Evolutionary conservation across 2,329 filamentous ascomycete genomes (phyloP).

Genomic region (Aspergillus phoenicis): DNA sequence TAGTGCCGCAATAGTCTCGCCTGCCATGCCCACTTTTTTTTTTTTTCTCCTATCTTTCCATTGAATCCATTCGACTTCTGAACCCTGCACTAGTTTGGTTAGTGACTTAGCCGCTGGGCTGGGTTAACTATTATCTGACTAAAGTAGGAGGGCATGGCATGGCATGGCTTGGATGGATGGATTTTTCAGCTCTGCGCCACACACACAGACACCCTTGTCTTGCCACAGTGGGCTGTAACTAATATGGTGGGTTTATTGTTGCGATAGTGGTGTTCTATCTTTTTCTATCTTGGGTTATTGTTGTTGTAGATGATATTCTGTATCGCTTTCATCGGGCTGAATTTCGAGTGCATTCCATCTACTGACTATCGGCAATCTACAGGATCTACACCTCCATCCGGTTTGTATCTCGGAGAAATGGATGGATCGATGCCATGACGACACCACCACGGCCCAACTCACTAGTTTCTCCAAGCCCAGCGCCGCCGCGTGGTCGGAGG

Average conservation of each 20-base stretch:
- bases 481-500: not conserved
- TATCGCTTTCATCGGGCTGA: no score
- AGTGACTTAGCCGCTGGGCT: no score
- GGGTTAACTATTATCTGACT: no score
- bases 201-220: not conserved
- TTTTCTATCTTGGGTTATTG: not conserved
- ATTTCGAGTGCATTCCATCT: no score
- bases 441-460: not conserved
- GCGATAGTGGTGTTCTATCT: not conserved
- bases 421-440: not conserved
- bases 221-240: not conserved
- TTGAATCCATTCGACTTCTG: not conserved
- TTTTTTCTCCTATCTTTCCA: not conserved
- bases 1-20: constrained; percentile 6
- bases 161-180: no score
- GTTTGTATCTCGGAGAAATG: not conserved
- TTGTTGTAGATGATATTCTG: no score
- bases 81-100: not conserved
- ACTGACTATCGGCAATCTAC: no score
- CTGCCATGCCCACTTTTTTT: not conserved
- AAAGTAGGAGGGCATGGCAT: no score
- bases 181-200: not conserved
- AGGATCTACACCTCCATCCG: not conserved
- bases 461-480: not conserved
- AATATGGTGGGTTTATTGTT: not conserved